A percentile compares a stretch with the other conserved stretches of the same genome.
These are phyloP conservation scores for Flaveria ramosissima DNA, from an alignment of 129 eudicot species.

Conservation along the genomic window DNA sequence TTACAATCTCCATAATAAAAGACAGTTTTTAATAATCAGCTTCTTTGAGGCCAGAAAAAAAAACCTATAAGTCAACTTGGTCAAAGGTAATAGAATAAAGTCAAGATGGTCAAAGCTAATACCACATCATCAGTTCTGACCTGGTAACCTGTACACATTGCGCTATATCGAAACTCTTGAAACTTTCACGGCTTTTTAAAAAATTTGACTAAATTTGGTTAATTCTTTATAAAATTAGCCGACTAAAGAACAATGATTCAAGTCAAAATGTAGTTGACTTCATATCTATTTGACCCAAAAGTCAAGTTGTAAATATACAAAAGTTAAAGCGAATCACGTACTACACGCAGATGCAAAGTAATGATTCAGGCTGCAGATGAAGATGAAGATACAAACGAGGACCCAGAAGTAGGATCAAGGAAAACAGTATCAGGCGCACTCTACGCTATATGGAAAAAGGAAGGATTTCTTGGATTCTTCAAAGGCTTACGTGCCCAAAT, in stretches of 20 bases:
- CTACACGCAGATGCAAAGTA: conserved; percentile 74
- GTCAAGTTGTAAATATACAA: conserved; percentile 14
- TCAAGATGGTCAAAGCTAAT: neutral
- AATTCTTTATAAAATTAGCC: neutral
- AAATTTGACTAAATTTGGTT: neutral
- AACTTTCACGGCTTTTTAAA: neutral
- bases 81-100: conserved; percentile 4
- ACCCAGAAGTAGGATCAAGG: conserved; percentile 44
- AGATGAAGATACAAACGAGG: conserved; percentile 46
- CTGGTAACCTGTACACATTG: no score
- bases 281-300: neutral
- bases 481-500: conserved; percentile 94
- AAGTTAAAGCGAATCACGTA: neutral
- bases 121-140: neutral
- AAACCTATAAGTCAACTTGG: neutral
- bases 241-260: neutral
- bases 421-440: conserved; percentile 62
- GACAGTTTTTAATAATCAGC: neutral
- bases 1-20: neutral
- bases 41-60: neutral
- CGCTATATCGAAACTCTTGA: no score
- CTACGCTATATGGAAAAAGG: conserved; percentile 69
- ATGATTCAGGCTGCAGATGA: conserved; percentile 82
- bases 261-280: neutral
- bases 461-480: conserved; percentile 80